These are phyloP conservation scores for Metroxylon sagu DNA, from an alignment of 176 grass and related monocot species.

Conservation along the genomic window DNA sequence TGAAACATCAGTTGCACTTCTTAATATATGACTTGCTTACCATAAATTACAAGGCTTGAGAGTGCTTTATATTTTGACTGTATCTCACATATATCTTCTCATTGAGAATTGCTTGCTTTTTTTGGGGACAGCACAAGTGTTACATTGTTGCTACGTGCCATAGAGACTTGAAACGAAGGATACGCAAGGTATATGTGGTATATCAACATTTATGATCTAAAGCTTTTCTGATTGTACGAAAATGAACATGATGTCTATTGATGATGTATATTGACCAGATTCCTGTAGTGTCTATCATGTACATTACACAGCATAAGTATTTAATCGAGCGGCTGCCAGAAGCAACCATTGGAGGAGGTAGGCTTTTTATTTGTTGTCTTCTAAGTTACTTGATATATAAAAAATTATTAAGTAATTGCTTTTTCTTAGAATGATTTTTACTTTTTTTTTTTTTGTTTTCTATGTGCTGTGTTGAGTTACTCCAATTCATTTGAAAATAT, in stretches of 20 bases:
- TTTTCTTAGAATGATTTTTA: neutral
- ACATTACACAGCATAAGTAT: conserved; percentile 67
- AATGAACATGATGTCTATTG: conserved; percentile 12
- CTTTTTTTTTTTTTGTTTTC: no score
- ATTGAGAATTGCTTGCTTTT: conserved; percentile 6
- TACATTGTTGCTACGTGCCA: conserved; percentile 89
- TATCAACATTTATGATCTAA: neutral
- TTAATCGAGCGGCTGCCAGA: conserved; percentile 81
- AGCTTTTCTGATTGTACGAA: neutral
- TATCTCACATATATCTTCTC: neutral
- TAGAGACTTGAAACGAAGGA: conserved; percentile 84
- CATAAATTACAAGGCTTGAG: no score
- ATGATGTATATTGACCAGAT: conserved; percentile 27
- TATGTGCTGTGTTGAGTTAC: no score
- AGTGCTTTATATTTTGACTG: no score
- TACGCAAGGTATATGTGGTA: conserved; percentile 56
- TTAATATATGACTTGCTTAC: no score
- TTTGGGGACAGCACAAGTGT: conserved; percentile 59
- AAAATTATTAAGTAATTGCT: no score
- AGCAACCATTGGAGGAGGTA: conserved; percentile 87
- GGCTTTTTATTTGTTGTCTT: neutral
- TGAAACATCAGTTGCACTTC: no score
- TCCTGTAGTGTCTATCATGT: conserved; percentile 89
- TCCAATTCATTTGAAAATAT: no score
- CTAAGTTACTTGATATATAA: neutral